Evolutionary conservation across 306 rosid genomes (phyloP), one percentile per base, ranked within the genome.

Genomic region (Corylus heterophylla): DNA sequence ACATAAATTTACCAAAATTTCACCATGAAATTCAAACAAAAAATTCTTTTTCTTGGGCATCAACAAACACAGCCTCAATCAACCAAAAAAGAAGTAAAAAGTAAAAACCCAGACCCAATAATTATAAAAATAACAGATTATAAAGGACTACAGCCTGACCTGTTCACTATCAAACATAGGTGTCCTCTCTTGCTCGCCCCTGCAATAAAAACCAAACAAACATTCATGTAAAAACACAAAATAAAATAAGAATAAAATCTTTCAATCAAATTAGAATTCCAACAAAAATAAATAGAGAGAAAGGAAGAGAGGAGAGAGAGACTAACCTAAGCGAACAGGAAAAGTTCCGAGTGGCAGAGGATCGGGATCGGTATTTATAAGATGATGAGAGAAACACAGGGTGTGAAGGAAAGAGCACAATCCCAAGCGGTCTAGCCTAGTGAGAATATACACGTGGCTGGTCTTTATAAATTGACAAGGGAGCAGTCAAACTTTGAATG

Each of bases 261-360:
- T 20, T 56, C 27, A 17, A 42, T 45, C 16, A 22, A 47, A 70
- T 35, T 1, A 42, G 8, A 22, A 10, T 44, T 22, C 12, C 16
- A 42, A 42, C 29, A 22, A 7, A 70, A 70, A 12, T n/a, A 17
- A 10, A 42, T 14, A 39, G 52, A 68, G 4, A 39, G 5, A 17
- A 0, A 8, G n/a, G 47, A 12, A 51, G 54, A 69, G 37, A 49
- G 37, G 54, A 39, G 69, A 52, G 54, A 81, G 37, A 56, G 20
- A 76, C 11, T 18, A 81, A 68, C 71, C 84, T 69, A 64, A 45
- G 75, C 56, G 78, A 80, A 84, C 75, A 66, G 81, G 63, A 64
- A 52, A 66, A 22, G 59, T 37, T 27, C 67, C 12, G n/a, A 35
- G 17, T 54, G 61, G 16, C 31, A 44, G 2, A 29, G 16, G 17